phyloP scores from a whole-genome alignment of 495 filamentous ascomycete genomes.

The Amorphotheca resinae region DNA sequence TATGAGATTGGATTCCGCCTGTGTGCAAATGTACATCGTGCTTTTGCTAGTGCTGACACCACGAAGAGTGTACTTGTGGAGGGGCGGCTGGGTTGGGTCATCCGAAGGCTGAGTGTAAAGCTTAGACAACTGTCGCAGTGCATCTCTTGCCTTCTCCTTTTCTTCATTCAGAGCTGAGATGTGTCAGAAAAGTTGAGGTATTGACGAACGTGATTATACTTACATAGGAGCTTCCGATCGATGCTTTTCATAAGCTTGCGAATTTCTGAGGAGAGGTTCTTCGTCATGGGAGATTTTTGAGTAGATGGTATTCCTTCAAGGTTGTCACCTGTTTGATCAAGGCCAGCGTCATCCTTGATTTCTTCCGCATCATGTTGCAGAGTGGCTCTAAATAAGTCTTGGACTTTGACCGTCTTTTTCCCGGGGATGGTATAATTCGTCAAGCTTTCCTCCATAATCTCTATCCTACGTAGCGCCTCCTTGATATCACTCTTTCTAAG shows the following conservation, averaged over 20 bases:
- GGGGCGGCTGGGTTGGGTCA: slow-evolving; percentile 30
- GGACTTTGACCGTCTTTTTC: slow-evolving; percentile 16
- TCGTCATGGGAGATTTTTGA: background rate
- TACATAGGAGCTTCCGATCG: slow-evolving; percentile 40
- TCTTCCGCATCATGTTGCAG: slow-evolving; percentile 22
- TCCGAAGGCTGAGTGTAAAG: slow-evolving; percentile 41
- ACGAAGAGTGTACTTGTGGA: slow-evolving; percentile 23
- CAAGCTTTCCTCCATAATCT: slow-evolving; percentile 17
- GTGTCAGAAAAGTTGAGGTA: background rate
- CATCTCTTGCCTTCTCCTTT: slow-evolving; percentile 35
- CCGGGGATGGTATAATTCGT: slow-evolving; percentile 9
- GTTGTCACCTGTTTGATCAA: slow-evolving; percentile 13
- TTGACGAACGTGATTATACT: background rate
- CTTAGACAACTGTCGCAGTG: slow-evolving; percentile 35
- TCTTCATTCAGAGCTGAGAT: slow-evolving; percentile 36
- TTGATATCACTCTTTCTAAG: slow-evolving; percentile 23
- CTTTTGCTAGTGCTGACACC: slow-evolving; percentile 17
- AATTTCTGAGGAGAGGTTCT: slow-evolving; percentile 28
- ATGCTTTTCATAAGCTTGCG: slow-evolving; percentile 30
- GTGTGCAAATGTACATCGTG: slow-evolving; percentile 13
- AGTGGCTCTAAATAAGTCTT: slow-evolving; percentile 14
- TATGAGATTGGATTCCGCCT: slow-evolving; percentile 13
- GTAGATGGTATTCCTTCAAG: slow-evolving; percentile 3
- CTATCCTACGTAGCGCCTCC: slow-evolving; percentile 17
- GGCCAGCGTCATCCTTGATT: slow-evolving; percentile 17